Evolutionary conservation across 495 filamentous ascomycete species (phyloP).

Genomic region (Hamigera avellanea): DNA sequence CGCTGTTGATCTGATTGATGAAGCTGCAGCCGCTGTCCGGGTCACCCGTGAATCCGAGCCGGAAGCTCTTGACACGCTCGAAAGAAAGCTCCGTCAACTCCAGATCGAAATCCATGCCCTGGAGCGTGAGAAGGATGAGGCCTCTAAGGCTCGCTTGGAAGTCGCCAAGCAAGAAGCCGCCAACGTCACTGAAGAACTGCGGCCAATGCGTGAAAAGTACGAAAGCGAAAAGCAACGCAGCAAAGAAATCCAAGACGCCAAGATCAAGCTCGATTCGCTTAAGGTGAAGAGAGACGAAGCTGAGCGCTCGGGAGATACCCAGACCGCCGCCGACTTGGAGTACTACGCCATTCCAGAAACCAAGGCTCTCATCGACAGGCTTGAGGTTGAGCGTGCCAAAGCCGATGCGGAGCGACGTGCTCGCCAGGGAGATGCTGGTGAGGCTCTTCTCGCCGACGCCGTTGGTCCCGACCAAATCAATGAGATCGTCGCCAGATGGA

Average conservation of each 20-base stretch:
- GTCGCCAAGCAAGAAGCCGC: conserved; percentile 80
- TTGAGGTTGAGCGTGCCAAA: conserved; percentile 69
- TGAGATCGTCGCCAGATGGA: conserved; percentile 93
- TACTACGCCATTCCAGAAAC: conserved; percentile 97
- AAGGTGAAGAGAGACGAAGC: conserved; percentile 88
- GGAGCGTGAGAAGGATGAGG: conserved; percentile 87
- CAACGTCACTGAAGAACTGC: conserved; percentile 83
- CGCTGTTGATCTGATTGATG: conserved; percentile 91
- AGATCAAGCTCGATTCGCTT: conserved; percentile 81
- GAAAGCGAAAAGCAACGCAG: conserved; percentile 80
- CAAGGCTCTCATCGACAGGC: conserved; percentile 59
- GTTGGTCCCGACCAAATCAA: conserved; percentile 98
- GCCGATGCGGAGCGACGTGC: conserved; percentile 64
- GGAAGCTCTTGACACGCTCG: conserved; percentile 84
- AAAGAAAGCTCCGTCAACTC: conserved; percentile 76
- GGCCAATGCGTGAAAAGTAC: conserved; percentile 89
- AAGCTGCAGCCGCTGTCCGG: conserved; percentile 87
- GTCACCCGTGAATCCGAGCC: conserved; percentile 94
- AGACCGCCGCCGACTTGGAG: conserved; percentile 78
- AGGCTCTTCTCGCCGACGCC: conserved; percentile 70
- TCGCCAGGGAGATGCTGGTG: conserved; percentile 40
- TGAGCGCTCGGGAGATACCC: conserved; percentile 68
- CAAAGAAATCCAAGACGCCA: conserved; percentile 88
- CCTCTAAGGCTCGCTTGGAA: conserved; percentile 67
- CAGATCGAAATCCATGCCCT: conserved; percentile 95